A percentile compares a stretch with the other conserved stretches of the same genome.
These are phyloP conservation scores for Polyporus arcularius DNA, from an alignment of 768 basidiomycete genomes.

Conservation along the genomic window DNA sequence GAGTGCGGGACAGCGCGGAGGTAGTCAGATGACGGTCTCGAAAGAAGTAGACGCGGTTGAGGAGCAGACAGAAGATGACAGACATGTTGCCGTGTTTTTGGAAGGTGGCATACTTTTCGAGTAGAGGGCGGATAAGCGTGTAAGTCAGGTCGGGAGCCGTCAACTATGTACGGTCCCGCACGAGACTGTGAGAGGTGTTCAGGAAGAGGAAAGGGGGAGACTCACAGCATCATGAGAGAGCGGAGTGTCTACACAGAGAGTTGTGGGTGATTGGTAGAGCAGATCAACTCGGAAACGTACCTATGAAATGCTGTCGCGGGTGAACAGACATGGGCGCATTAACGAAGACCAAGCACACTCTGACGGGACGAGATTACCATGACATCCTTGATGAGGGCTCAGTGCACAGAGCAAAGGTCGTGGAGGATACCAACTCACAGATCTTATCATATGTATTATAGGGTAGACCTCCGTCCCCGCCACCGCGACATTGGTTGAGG, in stretches of 20 bases:
- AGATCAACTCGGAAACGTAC: neutral
- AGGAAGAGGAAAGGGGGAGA: neutral
- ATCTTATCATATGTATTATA: slow-evolving; percentile 75
- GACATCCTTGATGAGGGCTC: slow-evolving; percentile 51
- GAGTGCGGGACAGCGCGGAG: slow-evolving; percentile 65
- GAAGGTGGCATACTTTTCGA: slow-evolving; percentile 80
- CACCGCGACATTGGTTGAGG: slow-evolving; percentile 51
- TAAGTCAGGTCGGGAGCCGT: slow-evolving; percentile 88
- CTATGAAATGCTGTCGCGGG: neutral
- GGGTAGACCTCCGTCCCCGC: slow-evolving; percentile 72
- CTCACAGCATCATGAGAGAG: neutral
- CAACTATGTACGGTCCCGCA: slow-evolving; percentile 45
- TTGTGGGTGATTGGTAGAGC: neutral
- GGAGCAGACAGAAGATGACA: slow-evolving; percentile 82
- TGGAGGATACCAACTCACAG: slow-evolving; percentile 40
- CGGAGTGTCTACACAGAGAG: neutral
- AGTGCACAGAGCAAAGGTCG: slow-evolving; percentile 21
- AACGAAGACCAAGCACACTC: neutral
- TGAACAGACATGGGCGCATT: neutral
- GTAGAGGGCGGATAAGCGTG: slow-evolving; percentile 83
- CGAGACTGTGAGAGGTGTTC: neutral
- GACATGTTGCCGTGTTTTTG: slow-evolving; percentile 78
- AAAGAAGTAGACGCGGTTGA: slow-evolving; percentile 85
- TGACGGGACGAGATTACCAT: slow-evolving; percentile 41
- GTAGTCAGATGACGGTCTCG: slow-evolving; percentile 77